These are phyloP conservation scores for Acanthamoeba triangularis DNA, from an alignment of 208 protist genomes.

Conservation along the genomic window DNA sequence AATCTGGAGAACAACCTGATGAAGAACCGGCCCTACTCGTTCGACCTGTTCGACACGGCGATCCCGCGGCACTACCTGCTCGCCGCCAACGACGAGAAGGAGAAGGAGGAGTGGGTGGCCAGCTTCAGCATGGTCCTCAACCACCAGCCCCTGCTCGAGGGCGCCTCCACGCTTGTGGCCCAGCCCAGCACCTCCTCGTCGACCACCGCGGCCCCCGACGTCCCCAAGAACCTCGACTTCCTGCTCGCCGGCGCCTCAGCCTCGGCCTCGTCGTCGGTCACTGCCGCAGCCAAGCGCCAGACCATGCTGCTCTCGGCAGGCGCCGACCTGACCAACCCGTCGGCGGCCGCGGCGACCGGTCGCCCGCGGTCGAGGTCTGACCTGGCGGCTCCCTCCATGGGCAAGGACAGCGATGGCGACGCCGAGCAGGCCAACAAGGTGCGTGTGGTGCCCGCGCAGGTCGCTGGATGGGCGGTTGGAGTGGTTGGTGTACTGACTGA, in stretches of 20 bases:
- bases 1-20: slow-evolving; percentile 54
- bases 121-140: slow-evolving; percentile 67
- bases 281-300: neutral
- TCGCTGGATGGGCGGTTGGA: neutral
- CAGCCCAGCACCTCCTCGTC: neutral
- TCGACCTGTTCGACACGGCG: slow-evolving; percentile 35
- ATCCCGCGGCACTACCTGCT: slow-evolving; percentile 71
- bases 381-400: neutral
- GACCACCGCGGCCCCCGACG: neutral
- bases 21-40: slow-evolving; percentile 62
- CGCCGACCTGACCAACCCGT: neutral
- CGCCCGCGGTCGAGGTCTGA: neutral
- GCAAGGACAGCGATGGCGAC: neutral
- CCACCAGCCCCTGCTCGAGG: slow-evolving; percentile 24
- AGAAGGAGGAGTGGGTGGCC: slow-evolving; percentile 71
- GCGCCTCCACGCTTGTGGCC: neutral
- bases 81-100: slow-evolving; percentile 32
- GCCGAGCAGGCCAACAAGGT: neutral
- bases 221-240: neutral
- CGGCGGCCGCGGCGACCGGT: neutral
- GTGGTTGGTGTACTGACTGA: no score
- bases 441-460: neutral
- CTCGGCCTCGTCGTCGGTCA: neutral
- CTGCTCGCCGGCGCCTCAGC: neutral
- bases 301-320: neutral